Conservation (phyloP, 1,284 basidiomycete genomes). For the Melanopsichium pennsylvanicum region DNA sequence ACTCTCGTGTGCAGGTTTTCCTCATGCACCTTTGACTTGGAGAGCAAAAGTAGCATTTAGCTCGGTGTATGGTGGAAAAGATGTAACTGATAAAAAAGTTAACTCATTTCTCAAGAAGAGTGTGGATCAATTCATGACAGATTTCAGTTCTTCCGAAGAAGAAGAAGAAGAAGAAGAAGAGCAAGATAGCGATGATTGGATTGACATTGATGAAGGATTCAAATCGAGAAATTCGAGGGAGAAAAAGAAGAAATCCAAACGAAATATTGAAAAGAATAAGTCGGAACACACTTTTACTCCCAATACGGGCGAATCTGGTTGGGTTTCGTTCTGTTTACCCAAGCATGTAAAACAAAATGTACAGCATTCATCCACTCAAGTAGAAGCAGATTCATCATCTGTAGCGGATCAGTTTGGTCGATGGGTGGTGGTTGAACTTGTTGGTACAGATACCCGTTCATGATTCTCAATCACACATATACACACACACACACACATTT, state of each 20-base stretch:
- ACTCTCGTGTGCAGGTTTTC: slow-evolving; percentile 37
- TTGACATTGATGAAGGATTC: slow-evolving; percentile 20
- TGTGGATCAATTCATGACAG: slow-evolving; percentile 8
- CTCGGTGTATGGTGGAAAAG: slow-evolving; percentile 22
- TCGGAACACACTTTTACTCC: slow-evolving; percentile 36
- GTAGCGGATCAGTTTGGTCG: no score
- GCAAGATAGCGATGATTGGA: slow-evolving; percentile 21
- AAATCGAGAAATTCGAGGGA: background rate
- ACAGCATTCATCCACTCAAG: no score
- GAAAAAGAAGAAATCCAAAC: slow-evolving; percentile 25
- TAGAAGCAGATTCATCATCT: no score
- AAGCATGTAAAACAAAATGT: no score
- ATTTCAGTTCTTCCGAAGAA: slow-evolving; percentile 18
- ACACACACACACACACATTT: no score
- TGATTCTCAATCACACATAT: slow-evolving; percentile 5
- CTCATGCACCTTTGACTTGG: slow-evolving; percentile 53
- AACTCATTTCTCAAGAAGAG: background rate
- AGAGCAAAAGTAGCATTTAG: slow-evolving; percentile 24
- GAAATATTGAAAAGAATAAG: slow-evolving; percentile 25
- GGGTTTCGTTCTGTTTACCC: slow-evolving; percentile 31
- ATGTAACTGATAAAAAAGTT: slow-evolving; percentile 16
- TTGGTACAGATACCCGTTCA: slow-evolving; percentile 40
- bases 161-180: slow-evolving; percentile 13
- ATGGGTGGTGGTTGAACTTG: slow-evolving; percentile 38
- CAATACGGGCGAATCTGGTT: slow-evolving; percentile 31